phyloP scores from a whole-genome alignment of 352 stramenopile genomes.

The Phytopythium delawarense region DNA sequence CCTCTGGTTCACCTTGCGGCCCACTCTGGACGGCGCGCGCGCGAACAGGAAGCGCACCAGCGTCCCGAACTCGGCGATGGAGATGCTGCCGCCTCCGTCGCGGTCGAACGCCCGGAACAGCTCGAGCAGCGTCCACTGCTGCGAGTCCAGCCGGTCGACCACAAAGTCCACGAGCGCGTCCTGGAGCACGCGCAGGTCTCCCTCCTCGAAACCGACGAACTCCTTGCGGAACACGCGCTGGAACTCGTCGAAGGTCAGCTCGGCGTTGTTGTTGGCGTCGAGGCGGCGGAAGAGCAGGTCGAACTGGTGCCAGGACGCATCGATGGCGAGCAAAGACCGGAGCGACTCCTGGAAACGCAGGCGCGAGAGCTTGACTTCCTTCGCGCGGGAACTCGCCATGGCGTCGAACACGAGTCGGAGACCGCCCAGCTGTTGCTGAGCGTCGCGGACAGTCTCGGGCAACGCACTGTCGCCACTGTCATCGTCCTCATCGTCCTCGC shows the following conservation, averaged over 20 bases:
- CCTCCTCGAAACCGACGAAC: slow-evolving; percentile 22
- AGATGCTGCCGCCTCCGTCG: slow-evolving; percentile 40
- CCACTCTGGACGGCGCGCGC: slow-evolving; percentile 8
- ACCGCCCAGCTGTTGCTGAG: slow-evolving; percentile 16
- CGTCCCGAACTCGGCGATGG: slow-evolving; percentile 43
- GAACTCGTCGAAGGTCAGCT: slow-evolving; percentile 40
- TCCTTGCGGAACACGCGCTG: slow-evolving; percentile 23
- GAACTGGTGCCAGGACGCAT: slow-evolving; percentile 51
- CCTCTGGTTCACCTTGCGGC: neutral
- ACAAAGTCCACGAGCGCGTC: slow-evolving; percentile 38
- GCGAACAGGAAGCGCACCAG: slow-evolving; percentile 42
- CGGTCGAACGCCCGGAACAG: slow-evolving; percentile 47
- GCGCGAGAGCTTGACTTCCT: slow-evolving; percentile 24
- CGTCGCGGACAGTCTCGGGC: no score
- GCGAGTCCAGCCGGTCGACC: slow-evolving; percentile 37
- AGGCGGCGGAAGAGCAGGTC: slow-evolving; percentile 46
- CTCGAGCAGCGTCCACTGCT: slow-evolving; percentile 41
- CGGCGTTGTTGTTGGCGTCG: slow-evolving; percentile 27
- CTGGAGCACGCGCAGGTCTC: slow-evolving; percentile 32
- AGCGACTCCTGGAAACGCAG: slow-evolving; percentile 41
- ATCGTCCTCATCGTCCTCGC: slow-evolving; percentile 28
- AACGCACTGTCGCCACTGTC: neutral
- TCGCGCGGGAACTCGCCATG: slow-evolving; percentile 17
- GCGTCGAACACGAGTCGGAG: slow-evolving; percentile 31
- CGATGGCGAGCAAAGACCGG: slow-evolving; percentile 23